Percentiles rank a stretch among this genome's conserved stretches.
phyloP scores from a whole-genome alignment of 148 eudicot genomes.

The Dianthus caryophyllus region DNA sequence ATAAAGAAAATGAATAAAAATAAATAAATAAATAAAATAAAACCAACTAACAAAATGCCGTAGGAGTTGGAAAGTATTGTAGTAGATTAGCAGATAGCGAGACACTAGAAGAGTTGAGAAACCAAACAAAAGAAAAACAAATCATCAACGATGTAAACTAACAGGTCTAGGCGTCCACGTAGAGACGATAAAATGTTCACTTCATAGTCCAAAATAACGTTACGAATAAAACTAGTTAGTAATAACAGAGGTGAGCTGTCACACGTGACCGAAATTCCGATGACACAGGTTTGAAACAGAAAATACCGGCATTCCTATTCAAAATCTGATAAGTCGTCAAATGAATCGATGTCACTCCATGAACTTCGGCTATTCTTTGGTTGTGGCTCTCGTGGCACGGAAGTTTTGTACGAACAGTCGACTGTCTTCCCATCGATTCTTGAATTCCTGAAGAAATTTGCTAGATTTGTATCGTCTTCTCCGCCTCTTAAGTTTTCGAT shows the following conservation, averaged over 20 bases:
- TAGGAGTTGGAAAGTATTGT: no score
- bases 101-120: no score
- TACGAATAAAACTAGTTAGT: no score
- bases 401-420: conserved; percentile 2
- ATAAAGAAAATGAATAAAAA: no score
- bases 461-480: conserved; percentile 14
- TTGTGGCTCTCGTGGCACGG: neutral
- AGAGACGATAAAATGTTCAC: neutral
- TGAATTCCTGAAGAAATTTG: conserved; percentile 1
- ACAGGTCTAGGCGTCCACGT: neutral
- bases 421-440: conserved; percentile 16
- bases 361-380: neutral
- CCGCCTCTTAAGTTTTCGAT: conserved; percentile 5
- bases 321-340: neutral
- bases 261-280: neutral
- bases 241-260: no score
- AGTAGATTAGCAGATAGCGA: no score
- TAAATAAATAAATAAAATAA: no score
- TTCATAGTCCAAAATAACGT: no score
- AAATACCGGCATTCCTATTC: neutral
- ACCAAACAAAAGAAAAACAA: no score
- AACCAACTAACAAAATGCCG: no score
- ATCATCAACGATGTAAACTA: no score
- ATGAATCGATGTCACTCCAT: neutral
- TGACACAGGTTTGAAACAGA: neutral